A percentile compares a stretch with the other conserved stretches of the same genome.
Evolutionary conservation across 306 rosid genomes (phyloP).

Genomic region (Echinosophora koreensis): DNA sequence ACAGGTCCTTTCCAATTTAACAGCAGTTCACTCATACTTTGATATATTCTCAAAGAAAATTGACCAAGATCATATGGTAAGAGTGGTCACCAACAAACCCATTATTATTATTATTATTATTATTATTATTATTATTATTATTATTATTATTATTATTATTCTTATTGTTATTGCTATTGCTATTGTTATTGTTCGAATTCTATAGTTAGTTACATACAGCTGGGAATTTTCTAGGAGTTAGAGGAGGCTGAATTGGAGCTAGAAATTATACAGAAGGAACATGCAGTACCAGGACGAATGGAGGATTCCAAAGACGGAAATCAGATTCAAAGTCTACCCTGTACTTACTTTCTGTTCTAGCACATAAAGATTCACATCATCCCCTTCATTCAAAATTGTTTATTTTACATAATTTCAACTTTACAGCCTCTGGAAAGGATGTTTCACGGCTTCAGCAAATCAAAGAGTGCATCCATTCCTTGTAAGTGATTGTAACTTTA

Average conservation of each 20-base stretch:
- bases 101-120: not conserved
- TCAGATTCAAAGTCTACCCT: slow-evolving; percentile 52
- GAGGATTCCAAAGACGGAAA: slow-evolving; percentile 56
- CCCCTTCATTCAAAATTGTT: slow-evolving; percentile 11
- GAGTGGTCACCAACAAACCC: slow-evolving; percentile 43
- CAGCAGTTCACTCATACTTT: slow-evolving; percentile 80
- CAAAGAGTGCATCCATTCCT: slow-evolving; percentile 68
- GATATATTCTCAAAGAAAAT: slow-evolving; percentile 73
- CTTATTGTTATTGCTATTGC: no score
- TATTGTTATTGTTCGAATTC: not conserved
- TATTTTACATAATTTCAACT: slow-evolving; percentile 42
- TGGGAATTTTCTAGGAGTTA: slow-evolving; percentile 66
- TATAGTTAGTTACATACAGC: slow-evolving; percentile 38
- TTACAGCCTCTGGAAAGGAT: slow-evolving; percentile 65
- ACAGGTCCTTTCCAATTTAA: slow-evolving; percentile 83
- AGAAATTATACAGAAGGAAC: slow-evolving; percentile 72
- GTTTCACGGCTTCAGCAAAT: slow-evolving; percentile 78
- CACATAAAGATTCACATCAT: not conserved
- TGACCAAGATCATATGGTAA: slow-evolving; percentile 75
- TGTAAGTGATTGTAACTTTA: slow-evolving; percentile 66
- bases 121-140: no score
- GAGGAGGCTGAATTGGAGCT: slow-evolving; percentile 95
- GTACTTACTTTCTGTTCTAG: slow-evolving; percentile 52
- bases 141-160: no score
- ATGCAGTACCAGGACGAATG: slow-evolving; percentile 49